Percentiles rank a stretch among this genome's conserved stretches.
Evolutionary conservation across 768 basidiomycete species (phyloP).

Genomic region (Sarcomyxa edulis): DNA sequence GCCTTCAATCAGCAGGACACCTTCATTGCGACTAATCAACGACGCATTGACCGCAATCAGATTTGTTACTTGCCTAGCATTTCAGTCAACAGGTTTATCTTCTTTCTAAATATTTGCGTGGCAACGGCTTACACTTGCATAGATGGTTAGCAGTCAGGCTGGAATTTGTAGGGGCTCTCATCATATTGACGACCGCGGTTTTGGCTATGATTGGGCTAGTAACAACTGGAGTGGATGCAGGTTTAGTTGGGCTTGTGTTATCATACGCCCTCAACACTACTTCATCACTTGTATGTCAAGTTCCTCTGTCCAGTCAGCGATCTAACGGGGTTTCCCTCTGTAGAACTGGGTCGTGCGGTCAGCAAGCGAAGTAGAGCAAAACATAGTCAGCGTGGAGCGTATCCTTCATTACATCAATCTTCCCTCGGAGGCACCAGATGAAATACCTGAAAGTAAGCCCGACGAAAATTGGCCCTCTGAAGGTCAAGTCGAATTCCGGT

Average conservation of each 20-base stretch:
- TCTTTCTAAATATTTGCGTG: too few species aligned
- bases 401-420: slow-evolving; percentile 79
- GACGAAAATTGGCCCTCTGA: slow-evolving; percentile 61
- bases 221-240: slow-evolving; percentile 78
- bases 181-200: slow-evolving; percentile 68
- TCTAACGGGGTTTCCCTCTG: too few species aligned
- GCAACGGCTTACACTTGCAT: too few species aligned
- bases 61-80: slow-evolving; percentile 72
- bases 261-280: slow-evolving; percentile 84
- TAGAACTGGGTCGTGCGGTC: slow-evolving; percentile 83
- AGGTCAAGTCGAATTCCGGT: slow-evolving; percentile 74
- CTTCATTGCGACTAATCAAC: slow-evolving; percentile 65
- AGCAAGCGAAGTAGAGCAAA: slow-evolving; percentile 86
- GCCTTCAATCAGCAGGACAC: slow-evolving; percentile 68
- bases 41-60: slow-evolving; percentile 81
- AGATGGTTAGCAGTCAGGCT: slow-evolving; percentile 83
- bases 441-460: slow-evolving; percentile 56
- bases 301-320: slow-evolving; percentile 22
- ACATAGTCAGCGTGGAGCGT: slow-evolving; percentile 85
- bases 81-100: slow-evolving; percentile 67
- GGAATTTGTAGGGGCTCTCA: slow-evolving; percentile 77
- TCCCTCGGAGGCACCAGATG: slow-evolving; percentile 66
- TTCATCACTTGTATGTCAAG: slow-evolving; percentile 67
- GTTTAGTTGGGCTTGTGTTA: slow-evolving; percentile 80
- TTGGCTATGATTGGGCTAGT: slow-evolving; percentile 68